Base-by-base conservation (phyloP, 2,329 filamentous ascomycete genomes). In the Bipolaris cookei region DNA sequence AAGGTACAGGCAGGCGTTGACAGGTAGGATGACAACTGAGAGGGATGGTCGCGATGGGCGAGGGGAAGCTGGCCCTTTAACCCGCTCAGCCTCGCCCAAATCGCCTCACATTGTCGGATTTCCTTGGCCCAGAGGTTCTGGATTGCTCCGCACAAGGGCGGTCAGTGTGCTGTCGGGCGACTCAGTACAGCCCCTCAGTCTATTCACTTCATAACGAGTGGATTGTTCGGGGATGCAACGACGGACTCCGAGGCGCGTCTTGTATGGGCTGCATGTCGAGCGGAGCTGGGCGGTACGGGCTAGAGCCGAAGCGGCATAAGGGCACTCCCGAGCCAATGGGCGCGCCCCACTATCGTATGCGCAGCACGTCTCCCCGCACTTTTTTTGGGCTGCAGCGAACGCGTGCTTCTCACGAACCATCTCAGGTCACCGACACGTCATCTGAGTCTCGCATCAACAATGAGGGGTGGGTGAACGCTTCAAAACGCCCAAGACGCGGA, bases 51-150 rank as follows among this genome's bases (percentile, higher is more conserved):
- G 45, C 45, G 46, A 52, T 28, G 39, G 39, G 48, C 51, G 59
- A 62, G 59, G 59, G 59, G 59, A 62, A 62, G 56, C 59, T 55
- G 43, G 48, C 50, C 42, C 47, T 62, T 62, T 57, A 57, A 48
- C 23, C 50, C 50, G 18, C 34, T 38, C 38, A 57, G 45, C 54
- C 38, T 52, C 50, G 28, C 25, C 23, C 30, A 42, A 59, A 43
- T 44, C 42, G 51, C 34, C 13, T 30, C 41, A 20, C 41, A 38
- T 18, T 45, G 37, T 42, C 42, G 38, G 51, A 47, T 38, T 37
- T 34, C 18, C 49, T 54, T 62, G 45, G 59, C 52, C 38, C 13
- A 16, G 21, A 11, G 20, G 45, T 44, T 54, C 55, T 59, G 38
- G 53, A 51, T 51, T 51, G 39, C 47, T 11, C 16, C 41, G 38